Evolutionary conservation across 1,284 basidiomycete genomes (phyloP).

Genomic region (Ganoderma lucidum): DNA sequence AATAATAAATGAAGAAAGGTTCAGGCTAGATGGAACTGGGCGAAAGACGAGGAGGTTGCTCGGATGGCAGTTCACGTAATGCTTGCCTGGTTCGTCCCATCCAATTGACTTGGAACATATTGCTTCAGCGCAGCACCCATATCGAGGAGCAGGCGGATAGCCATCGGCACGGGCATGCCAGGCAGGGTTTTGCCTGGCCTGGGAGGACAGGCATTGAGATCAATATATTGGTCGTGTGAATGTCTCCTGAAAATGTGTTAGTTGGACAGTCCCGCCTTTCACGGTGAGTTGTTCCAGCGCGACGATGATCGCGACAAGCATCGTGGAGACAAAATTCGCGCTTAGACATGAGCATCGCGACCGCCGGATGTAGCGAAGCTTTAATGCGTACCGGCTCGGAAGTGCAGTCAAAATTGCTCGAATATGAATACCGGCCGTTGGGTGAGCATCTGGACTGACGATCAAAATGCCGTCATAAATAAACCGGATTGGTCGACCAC

Average conservation of each 20-base stretch:
- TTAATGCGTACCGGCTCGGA: not conserved
- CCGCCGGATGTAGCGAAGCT: not conserved
- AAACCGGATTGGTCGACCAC: not conserved
- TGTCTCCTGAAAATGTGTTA: not conserved
- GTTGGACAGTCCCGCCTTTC: conserved; percentile 8
- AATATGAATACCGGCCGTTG: not conserved
- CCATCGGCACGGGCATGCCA: conserved; percentile 9
- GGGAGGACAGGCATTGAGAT: not conserved
- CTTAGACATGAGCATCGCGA: not conserved
- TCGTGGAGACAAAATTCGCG: not conserved
- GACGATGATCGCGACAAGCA: not conserved
- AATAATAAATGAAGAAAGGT: conserved; percentile 26
- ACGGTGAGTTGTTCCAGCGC: not conserved
- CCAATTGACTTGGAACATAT: conserved; percentile 1
- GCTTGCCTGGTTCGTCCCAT: not conserved
- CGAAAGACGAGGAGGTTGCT: not conserved
- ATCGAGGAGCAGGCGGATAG: conserved; percentile 7
- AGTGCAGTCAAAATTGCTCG: not conserved
- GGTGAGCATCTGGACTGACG: not conserved
- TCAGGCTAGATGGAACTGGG: conserved; percentile 12
- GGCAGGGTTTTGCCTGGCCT: conserved; percentile 12
- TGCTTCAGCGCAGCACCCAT: not conserved
- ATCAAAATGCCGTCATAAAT: conserved; percentile 14
- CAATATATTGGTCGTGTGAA: conserved; percentile 1
- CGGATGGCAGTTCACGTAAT: not conserved